These are phyloP conservation scores for Hericium rajendrae DNA, from an alignment of 768 basidiomycete genomes.

Conservation along the genomic window DNA sequence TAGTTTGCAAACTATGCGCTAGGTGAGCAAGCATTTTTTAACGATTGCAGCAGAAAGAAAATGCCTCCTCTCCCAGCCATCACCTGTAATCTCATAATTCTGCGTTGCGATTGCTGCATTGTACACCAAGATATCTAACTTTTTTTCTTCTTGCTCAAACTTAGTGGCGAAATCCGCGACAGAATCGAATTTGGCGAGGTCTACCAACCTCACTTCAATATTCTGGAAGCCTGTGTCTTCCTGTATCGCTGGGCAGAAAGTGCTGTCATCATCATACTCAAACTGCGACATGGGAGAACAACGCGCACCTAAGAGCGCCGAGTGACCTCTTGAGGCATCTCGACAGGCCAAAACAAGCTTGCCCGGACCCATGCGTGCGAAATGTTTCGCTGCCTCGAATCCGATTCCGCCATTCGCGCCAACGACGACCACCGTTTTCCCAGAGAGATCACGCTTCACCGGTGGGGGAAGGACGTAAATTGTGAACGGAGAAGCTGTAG, in stretches of 20 bases:
- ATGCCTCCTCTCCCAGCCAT: slow-evolving; percentile 22
- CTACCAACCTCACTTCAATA: slow-evolving; percentile 16
- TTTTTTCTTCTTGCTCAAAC: slow-evolving; percentile 13
- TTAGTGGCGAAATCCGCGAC: slow-evolving; percentile 14
- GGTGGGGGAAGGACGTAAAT: not conserved
- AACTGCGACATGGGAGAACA: not conserved
- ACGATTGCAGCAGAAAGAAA: not conserved
- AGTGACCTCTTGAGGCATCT: slow-evolving; percentile 25
- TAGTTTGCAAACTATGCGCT: slow-evolving; percentile 33
- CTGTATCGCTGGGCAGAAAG: slow-evolving; percentile 11
- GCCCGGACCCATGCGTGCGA: slow-evolving; percentile 33
- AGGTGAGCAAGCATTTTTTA: not conserved
- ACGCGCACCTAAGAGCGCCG: slow-evolving; percentile 25
- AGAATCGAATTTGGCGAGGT: slow-evolving; percentile 17
- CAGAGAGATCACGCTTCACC: slow-evolving; percentile 24
- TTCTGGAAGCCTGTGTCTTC: slow-evolving; percentile 5
- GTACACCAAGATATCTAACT: slow-evolving; percentile 18
- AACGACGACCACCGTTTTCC: slow-evolving; percentile 40
- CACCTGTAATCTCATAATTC: slow-evolving; percentile 21
- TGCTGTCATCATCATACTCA: slow-evolving; percentile 9
- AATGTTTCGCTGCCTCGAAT: slow-evolving; percentile 36
- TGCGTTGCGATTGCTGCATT: slow-evolving; percentile 15
- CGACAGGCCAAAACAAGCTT: slow-evolving; percentile 32
- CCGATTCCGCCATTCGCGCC: slow-evolving; percentile 45
- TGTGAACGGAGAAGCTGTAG: not conserved